Evolutionary conservation across 2,329 filamentous ascomycete genomes (phyloP).

Genomic region (Aspergillus sp.): DNA sequence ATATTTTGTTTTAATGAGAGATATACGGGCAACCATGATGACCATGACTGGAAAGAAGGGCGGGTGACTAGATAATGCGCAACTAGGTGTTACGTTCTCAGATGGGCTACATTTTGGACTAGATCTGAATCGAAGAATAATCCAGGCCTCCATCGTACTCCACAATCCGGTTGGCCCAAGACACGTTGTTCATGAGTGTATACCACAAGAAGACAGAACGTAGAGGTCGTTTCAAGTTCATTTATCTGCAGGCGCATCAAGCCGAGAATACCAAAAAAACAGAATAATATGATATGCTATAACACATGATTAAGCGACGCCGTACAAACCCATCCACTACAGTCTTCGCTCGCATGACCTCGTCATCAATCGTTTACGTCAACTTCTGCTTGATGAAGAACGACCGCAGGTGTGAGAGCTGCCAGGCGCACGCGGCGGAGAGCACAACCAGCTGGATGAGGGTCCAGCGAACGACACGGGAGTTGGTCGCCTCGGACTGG

Average conservation of each 20-base stretch:
- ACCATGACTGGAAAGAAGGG: conserved; percentile 4
- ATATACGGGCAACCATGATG: conserved; percentile 7
- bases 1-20: conserved; percentile 2
- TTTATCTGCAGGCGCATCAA: neutral
- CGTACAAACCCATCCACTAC: neutral
- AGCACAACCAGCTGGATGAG: conserved; percentile 83
- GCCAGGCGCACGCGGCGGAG: conserved; percentile 89
- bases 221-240: neutral
- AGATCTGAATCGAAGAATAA: neutral
- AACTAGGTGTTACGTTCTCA: neutral
- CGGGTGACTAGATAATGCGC: neutral
- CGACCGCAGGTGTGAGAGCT: conserved; percentile 87
- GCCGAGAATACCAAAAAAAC: conserved; percentile 1
- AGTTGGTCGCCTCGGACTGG: conserved; percentile 91
- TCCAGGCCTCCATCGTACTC: neutral
- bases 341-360: neutral
- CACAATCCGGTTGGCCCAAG: neutral
- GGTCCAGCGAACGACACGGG: conserved; percentile 90
- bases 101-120: neutral
- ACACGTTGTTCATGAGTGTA: neutral
- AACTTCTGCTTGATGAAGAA: conserved; percentile 99
- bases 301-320: neutral
- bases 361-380: conserved; percentile 57
- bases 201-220: neutral
- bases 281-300: neutral